A percentile compares a stretch with the other conserved stretches of the same genome.
Conservation (phyloP, 2,329 filamentous ascomycete genomes). For the Aspergillus pseudoglaucus region DNA sequence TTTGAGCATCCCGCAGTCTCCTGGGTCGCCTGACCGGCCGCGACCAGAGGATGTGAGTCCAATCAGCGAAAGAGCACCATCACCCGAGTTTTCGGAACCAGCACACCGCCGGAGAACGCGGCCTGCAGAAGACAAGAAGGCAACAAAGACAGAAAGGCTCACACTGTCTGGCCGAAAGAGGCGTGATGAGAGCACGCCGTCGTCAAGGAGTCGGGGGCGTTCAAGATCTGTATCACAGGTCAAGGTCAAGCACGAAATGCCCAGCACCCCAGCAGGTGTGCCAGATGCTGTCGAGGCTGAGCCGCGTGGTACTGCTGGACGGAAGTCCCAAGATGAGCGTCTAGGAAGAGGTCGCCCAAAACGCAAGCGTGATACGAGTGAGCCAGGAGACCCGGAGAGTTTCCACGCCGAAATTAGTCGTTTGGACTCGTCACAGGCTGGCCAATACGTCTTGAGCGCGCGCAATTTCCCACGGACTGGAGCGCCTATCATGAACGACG, state of each 20-base stretch:
- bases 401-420: slow-evolving; percentile 20
- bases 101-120: slow-evolving; percentile 15
- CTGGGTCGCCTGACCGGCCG: slow-evolving; percentile 35
- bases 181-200: slow-evolving; percentile 29
- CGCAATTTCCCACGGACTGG: slow-evolving; percentile 59
- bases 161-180: slow-evolving; percentile 17
- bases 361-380: slow-evolving; percentile 35
- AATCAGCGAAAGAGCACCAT: slow-evolving; percentile 38
- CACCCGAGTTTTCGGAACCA: slow-evolving; percentile 26
- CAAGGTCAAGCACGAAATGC: slow-evolving; percentile 28
- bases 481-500: slow-evolving; percentile 66
- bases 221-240: slow-evolving; percentile 12
- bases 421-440: slow-evolving; percentile 22
- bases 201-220: slow-evolving; percentile 30
- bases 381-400: slow-evolving; percentile 24
- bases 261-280: slow-evolving; percentile 28
- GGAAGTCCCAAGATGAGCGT: slow-evolving; percentile 24
- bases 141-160: slow-evolving; percentile 21
- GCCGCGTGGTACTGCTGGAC: slow-evolving; percentile 21
- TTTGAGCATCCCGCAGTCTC: slow-evolving; percentile 28
- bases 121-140: slow-evolving; percentile 10
- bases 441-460: slow-evolving; percentile 35
- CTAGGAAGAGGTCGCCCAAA: slow-evolving; percentile 27
- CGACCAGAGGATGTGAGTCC: slow-evolving; percentile 40
- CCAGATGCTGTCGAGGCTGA: slow-evolving; percentile 28